Evolutionary conservation across 2,329 filamentous ascomycete genomes (phyloP), one percentile per base, ranked within the genome.

Genomic region (Eutypella sp.): DNA sequence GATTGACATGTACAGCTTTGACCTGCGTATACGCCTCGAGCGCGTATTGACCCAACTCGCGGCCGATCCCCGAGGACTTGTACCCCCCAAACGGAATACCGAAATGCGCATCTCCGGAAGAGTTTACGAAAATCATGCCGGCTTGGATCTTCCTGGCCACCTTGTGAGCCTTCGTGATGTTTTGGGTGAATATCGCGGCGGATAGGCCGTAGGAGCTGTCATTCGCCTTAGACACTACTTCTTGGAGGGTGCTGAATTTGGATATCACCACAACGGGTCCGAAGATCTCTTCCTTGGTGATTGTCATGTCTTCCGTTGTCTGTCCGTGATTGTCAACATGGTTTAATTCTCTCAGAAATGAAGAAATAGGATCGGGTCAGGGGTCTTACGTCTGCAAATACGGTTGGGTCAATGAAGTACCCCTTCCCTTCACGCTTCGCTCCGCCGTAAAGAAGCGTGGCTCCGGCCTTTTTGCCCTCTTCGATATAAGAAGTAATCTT

Each of bases 401-500:
- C 53, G 0, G 58, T 61, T 6, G 59, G 57, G 3, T 54, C 41
- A 9, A 63, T 49, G 38, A 55, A 64, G 19, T 58, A 61, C 0
- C 61, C 61, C 36, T 57, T 52, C 22, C 51, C 50, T 0, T 13
- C 27, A 5, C 24, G 25, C 27, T 23, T 27, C 13, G n/a, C 19
- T 20, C 81, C 82, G 27, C 82, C 81, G 2, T 73, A 68, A 15
- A 74, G 67, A 3, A 87, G 69, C 2, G 68, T 80, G 0, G 81
- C 79, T 16, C 82, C 83, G 55, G 81, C 78, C 7, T 72, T 71
- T 60, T 84, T 84, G 7, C 82, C 83, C 29, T 71, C 58, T 46
- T 86, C 75, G 37, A 88, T 80, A 61, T 84, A 88, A 1, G 72
- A 74, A 16, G 86, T 67, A 1, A 89, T 75, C 15, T 78, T 71